A percentile compares a stretch with the other conserved stretches of the same genome.
Evolutionary conservation across 192 early-diverging fungal species (phyloP).

Genomic region (Linnemannia zychae): DNA sequence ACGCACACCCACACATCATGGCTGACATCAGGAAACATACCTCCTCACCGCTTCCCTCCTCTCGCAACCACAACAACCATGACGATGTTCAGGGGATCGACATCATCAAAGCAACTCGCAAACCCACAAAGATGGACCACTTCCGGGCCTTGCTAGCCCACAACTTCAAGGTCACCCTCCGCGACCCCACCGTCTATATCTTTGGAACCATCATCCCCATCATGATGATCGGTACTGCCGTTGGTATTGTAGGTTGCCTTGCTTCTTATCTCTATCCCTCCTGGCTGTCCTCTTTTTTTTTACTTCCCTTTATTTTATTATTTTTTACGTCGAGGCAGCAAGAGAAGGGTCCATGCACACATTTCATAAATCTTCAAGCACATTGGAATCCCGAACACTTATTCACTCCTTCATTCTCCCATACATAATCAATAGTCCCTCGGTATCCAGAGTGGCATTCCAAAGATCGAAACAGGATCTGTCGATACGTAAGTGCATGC

Average conservation of each 20-base stretch:
- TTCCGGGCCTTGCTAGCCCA: constrained; percentile 34
- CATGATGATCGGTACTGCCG: constrained; percentile 44
- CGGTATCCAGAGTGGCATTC: constrained; percentile 48
- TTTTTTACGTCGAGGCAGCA: not conserved
- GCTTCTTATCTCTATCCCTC: not conserved
- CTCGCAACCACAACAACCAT: constrained; percentile 11
- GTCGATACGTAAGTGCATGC: constrained; percentile 34
- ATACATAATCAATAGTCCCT: constrained; percentile 16
- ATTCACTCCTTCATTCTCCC: not conserved
- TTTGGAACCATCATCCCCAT: constrained; percentile 43
- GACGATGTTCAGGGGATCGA: constrained; percentile 41
- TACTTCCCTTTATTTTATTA: not conserved
- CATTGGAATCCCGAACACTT: constrained; percentile 16
- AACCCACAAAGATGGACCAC: constrained; percentile 44
- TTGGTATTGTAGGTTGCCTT: constrained; percentile 50
- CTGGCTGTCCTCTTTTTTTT: not conserved
- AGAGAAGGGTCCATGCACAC: not conserved
- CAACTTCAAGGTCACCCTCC: constrained; percentile 36
- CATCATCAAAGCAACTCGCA: constrained; percentile 45
- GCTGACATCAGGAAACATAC: not conserved
- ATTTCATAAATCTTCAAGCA: not conserved
- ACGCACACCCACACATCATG: not conserved
- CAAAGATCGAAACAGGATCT: constrained; percentile 36
- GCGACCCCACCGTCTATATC: constrained; percentile 33
- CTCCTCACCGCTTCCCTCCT: not conserved